Evolutionary conservation across 306 rosid species (phyloP), one percentile per base, ranked within the genome.

Genomic region (Leucaena leucocephala): DNA sequence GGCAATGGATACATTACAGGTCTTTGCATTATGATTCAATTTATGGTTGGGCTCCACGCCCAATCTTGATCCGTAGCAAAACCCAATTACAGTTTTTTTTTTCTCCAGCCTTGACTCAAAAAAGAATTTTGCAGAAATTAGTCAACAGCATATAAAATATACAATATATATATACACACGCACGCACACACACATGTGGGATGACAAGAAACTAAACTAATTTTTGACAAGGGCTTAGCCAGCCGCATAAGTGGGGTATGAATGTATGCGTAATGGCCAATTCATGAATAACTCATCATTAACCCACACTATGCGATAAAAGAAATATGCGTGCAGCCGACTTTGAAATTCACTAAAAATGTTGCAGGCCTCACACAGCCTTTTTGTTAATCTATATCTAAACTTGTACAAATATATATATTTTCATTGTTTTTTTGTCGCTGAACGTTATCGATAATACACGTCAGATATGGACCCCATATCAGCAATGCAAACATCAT

Each of bases 321-420:
- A 36, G 3, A 10, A 17, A 64, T 8, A 15, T 13, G 7, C 14
- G 16, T 9, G 7, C 1, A 7, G 34, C 71, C 34, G 72, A 40
- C 50, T 21, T 0, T 39, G 21, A 1, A 65, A 7, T 6, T 8
- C 50, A 43, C n/a, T 11, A n/a, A 8, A 8, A 40, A 68, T 68
- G 72, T 40, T 68, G 74, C 57, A 44, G 74, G 57, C 57, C 74
- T 12, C 52, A 19, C 22, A 19, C 17, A 27, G 5, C 54, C 50
- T 4, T 42, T 43, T 21, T 11, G 21, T 50, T 43, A 11, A 4
- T 67, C 7, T 12, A 22, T 59, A 63, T 66, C 6, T 39, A 3
- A 49, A 5, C 55, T 39, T 39, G 22, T 3, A 5, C 50, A 9
- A 8, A 43, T 1, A 10, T 68, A 10, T 68, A 38, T 42, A 27